phyloP scores from a whole-genome alignment of 768 basidiomycete genomes.

The Pholiota molesta region DNA sequence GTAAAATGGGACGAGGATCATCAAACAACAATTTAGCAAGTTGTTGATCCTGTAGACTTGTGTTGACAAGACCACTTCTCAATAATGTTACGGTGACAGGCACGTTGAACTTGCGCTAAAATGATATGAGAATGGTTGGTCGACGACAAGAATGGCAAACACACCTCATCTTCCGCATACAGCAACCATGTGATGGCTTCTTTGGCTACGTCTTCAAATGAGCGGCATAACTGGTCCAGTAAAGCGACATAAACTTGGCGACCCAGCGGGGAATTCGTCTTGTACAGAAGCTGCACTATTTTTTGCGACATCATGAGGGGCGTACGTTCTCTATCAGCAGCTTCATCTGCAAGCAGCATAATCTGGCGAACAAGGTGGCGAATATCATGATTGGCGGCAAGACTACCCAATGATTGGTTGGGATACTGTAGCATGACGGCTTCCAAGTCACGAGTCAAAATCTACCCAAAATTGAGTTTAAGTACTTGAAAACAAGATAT shows the following conservation, averaged over 20 bases:
- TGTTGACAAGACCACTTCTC: slow-evolving; percentile 78
- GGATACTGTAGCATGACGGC: slow-evolving; percentile 78
- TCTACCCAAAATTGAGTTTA: slow-evolving; percentile 29
- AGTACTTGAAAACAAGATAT: background rate
- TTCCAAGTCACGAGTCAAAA: slow-evolving; percentile 70
- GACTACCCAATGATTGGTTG: slow-evolving; percentile 62
- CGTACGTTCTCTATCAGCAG: slow-evolving; percentile 80
- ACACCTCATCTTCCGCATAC: slow-evolving; percentile 94
- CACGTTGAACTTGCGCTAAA: slow-evolving; percentile 93
- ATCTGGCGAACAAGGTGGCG: slow-evolving; percentile 85
- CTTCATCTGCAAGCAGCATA: slow-evolving; percentile 77
- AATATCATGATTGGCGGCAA: slow-evolving; percentile 86
- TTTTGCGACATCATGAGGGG: slow-evolving; percentile 95
- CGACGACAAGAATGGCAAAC: slow-evolving; percentile 24
- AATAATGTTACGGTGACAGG: slow-evolving; percentile 90
- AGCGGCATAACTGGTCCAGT: slow-evolving; percentile 85
- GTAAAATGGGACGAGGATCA: slow-evolving; percentile 75
- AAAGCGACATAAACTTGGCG: slow-evolving; percentile 93
- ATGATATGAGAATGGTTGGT: slow-evolving; percentile 13
- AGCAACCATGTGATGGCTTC: slow-evolving; percentile 97
- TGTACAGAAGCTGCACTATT: slow-evolving; percentile 93
- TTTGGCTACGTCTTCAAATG: slow-evolving; percentile 91
- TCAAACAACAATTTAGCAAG: slow-evolving; percentile 83
- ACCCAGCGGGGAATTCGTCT: slow-evolving; percentile 81
- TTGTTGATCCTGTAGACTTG: slow-evolving; percentile 83